phyloP scores from a whole-genome alignment of 2,329 filamentous ascomycete genomes.

The Colletotrichum caudatum region DNA sequence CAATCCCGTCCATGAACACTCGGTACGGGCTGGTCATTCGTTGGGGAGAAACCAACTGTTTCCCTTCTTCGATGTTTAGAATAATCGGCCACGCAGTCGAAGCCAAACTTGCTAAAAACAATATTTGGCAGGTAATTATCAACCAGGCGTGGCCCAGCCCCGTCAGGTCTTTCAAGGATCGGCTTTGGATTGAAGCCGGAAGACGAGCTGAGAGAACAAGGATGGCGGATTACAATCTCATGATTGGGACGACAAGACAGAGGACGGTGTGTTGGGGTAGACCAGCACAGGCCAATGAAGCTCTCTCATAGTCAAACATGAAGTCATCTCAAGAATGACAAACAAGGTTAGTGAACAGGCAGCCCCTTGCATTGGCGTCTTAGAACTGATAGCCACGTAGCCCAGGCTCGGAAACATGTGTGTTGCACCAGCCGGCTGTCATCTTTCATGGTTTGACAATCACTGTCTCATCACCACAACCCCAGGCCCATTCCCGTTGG shows the following conservation, averaged over 20 bases:
- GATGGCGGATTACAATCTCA: not conserved
- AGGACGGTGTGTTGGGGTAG: not conserved
- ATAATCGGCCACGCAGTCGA: not conserved
- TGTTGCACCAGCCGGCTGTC: not conserved
- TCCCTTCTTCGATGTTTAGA: too few relatives aligned
- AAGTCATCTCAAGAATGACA: not conserved
- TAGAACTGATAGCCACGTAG: not conserved
- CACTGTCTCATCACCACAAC: not conserved
- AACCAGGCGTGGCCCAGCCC: not conserved
- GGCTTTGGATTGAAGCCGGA: not conserved
- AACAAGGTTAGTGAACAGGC: not conserved
- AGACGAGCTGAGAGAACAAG: not conserved
- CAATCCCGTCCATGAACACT: too few relatives aligned
- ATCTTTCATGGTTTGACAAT: conserved; percentile 4
- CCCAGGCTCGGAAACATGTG: not conserved
- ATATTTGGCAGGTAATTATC: not conserved
- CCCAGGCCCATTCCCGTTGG: not conserved
- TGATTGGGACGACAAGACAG: not conserved
- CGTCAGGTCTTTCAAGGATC: not conserved
- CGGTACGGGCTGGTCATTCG: too few relatives aligned
- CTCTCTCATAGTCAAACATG: not conserved
- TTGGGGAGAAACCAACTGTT: too few relatives aligned
- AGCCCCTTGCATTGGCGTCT: not conserved
- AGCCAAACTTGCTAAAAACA: not conserved
- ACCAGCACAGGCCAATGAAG: not conserved